Base-by-base conservation (phyloP, 331 rosid genomes). In the Cucumis variabilis region DNA sequence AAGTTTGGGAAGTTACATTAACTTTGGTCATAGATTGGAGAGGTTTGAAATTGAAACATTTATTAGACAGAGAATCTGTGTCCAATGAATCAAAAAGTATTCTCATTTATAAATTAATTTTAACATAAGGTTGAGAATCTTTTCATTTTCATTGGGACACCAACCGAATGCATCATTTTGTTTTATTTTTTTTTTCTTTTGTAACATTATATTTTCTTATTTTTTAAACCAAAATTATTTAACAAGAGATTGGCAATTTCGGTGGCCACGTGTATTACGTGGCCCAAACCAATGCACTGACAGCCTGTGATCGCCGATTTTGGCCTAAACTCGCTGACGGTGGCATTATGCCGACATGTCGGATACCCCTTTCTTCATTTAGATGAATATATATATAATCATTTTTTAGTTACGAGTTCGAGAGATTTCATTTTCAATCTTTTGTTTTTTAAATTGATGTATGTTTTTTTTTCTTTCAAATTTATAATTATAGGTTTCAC, bases 241-340 rank as follows among this genome's bases (percentile, higher is more conserved):
- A 33, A 33, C 3, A 55, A 28, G 48, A 9, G 85, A 28, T 51
- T 55, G 27, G 51, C 69, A 25, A 28, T 81, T 27, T 81, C 85
- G 85, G 85, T 81, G 85, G 84, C 78, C 82, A 84, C 87, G 81
- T 81, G 76, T 78, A 78, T 58, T 65, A 37, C 70, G 70, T 83
- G 53, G 28, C 82, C 86, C 60, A 23, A 20, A 7, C 67, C 8
- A 15, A 11, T 4, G 51, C 21, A 15, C 67, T 72, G 81, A 89
- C 96, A 93, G 95, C 93, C 92, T 92, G 96, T 84, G 91, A 88
- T 86, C 86, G 82, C 21, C 82, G 87, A 89, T 20, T 51, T 91
- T 20, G 82, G 48, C 91, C 94, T 93, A 90, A 89, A 90, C 28
- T 63, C 20, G 55, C 53, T 82, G 72, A 44, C 28, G 30, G 55